These are phyloP conservation scores for Achlya hypogyna DNA, from an alignment of 352 stramenopile species.

Conservation along the genomic window DNA sequence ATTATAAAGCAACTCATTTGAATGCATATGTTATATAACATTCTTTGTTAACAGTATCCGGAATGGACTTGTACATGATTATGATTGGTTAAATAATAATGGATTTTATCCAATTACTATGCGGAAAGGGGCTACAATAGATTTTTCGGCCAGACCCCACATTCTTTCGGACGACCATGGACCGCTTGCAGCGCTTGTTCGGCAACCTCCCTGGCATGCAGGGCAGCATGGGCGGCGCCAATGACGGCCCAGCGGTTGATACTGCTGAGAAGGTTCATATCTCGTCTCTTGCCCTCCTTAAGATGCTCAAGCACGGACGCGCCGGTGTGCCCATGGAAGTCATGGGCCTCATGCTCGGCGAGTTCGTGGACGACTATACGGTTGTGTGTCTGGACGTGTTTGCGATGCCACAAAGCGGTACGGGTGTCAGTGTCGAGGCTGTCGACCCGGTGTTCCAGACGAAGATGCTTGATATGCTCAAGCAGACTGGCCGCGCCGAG, in stretches of 20 bases:
- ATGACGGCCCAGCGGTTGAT: conserved; percentile 91
- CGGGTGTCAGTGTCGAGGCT: conserved; percentile 93
- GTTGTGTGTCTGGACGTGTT: conserved; percentile 99
- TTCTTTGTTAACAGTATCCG: too few species aligned
- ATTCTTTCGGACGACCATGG: conserved; percentile 34
- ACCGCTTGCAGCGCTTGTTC: conserved; percentile 80
- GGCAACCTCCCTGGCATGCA: conserved; percentile 71
- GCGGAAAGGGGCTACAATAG: background rate
- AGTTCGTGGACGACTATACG: conserved; percentile 99
- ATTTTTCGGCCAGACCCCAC: background rate
- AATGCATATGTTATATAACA: too few species aligned
- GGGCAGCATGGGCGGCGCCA: conserved; percentile 42
- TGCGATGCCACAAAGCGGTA: conserved; percentile 98
- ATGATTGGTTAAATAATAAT: background rate
- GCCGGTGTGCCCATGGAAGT: conserved; percentile 99
- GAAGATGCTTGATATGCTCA: conserved; percentile 99
- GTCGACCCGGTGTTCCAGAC: conserved; percentile 99
- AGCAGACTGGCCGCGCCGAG: conserved; percentile 93
- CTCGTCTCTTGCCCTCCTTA: conserved; percentile 96
- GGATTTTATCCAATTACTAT: background rate
- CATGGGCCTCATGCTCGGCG: conserved; percentile 99
- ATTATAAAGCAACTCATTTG: too few species aligned
- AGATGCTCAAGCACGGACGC: conserved; percentile 99
- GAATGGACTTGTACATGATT: too few species aligned
- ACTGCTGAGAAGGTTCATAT: conserved; percentile 99